Conservation (phyloP, 2,329 filamentous ascomycete species). For the Epichloe coenophiala region DNA sequence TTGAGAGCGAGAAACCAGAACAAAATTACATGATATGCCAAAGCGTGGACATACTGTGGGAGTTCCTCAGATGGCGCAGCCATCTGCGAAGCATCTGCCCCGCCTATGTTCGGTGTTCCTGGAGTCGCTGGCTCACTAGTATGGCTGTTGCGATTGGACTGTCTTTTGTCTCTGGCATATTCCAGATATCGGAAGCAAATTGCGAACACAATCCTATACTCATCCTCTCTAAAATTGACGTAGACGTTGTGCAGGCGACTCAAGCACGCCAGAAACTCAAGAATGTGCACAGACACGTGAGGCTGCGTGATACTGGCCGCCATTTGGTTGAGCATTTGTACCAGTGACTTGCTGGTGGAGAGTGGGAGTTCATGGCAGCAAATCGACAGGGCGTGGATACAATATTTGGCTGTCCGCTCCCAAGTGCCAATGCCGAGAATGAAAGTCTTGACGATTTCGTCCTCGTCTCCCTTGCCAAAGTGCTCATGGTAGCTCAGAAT, state of each 20-base stretch:
- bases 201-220: constrained; percentile 87
- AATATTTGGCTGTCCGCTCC: constrained; percentile 80
- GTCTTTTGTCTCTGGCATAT: constrained; percentile 60
- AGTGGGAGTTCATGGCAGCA: constrained; percentile 89
- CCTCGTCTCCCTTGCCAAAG: constrained; percentile 73
- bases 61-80: constrained; percentile 50
- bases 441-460: too few relatives aligned
- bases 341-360: constrained; percentile 73
- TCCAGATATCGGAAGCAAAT: constrained; percentile 92
- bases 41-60: constrained; percentile 83
- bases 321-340: constrained; percentile 84
- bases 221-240: constrained; percentile 78
- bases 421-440: constrained; percentile 74
- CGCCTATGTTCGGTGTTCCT: constrained; percentile 10
- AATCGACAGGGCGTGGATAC: constrained; percentile 87
- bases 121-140: constrained; percentile 27
- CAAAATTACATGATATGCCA: constrained; percentile 89
- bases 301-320: constrained; percentile 90
- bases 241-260: constrained; percentile 75
- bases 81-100: constrained; percentile 20
- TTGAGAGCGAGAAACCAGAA: constrained; percentile 94
- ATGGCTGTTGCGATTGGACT: constrained; percentile 31
- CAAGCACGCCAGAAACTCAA: constrained; percentile 87
- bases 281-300: constrained; percentile 81
- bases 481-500: constrained; percentile 81